These are phyloP conservation scores for Mikania micrantha DNA, from an alignment of 129 eudicot genomes.

Conservation along the genomic window DNA sequence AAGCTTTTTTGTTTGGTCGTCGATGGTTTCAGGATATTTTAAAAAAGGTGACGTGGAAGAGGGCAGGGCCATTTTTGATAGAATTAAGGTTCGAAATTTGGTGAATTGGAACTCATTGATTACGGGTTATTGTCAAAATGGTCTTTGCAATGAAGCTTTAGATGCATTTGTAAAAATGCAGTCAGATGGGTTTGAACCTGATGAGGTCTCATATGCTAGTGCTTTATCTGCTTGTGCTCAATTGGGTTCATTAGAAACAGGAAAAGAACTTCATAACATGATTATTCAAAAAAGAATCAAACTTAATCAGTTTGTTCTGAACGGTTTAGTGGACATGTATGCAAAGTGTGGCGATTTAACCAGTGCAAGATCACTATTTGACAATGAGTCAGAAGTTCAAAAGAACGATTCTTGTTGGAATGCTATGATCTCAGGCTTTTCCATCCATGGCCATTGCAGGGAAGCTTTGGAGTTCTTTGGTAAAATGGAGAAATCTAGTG, in stretches of 20 bases:
- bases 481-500: slow-evolving; percentile 46
- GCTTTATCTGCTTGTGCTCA: slow-evolving; percentile 70
- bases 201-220: slow-evolving; percentile 51
- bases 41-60: slow-evolving; percentile 39
- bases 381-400: slow-evolving; percentile 18
- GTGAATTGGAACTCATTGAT: slow-evolving; percentile 70
- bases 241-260: slow-evolving; percentile 48
- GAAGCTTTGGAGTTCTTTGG: slow-evolving; percentile 51
- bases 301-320: slow-evolving; percentile 40
- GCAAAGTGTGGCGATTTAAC: slow-evolving; percentile 70
- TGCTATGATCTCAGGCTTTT: slow-evolving; percentile 54
- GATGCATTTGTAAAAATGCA: slow-evolving; percentile 49
- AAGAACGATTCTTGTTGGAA: slow-evolving; percentile 60
- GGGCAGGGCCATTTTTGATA: slow-evolving; percentile 38
- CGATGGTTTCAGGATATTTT: slow-evolving; percentile 61
- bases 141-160: slow-evolving; percentile 52
- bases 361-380: slow-evolving; percentile 53
- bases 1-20: slow-evolving; percentile 60
- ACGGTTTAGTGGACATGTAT: slow-evolving; percentile 76
- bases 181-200: slow-evolving; percentile 51
- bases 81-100: slow-evolving; percentile 44
- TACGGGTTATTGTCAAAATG: slow-evolving; percentile 59
- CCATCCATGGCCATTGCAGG: slow-evolving; percentile 53
- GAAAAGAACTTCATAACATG: slow-evolving; percentile 46
- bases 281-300: slow-evolving; percentile 27